These are phyloP conservation scores for Mimosa bimucronata DNA, from an alignment of 306 rosid genomes.

Conservation along the genomic window DNA sequence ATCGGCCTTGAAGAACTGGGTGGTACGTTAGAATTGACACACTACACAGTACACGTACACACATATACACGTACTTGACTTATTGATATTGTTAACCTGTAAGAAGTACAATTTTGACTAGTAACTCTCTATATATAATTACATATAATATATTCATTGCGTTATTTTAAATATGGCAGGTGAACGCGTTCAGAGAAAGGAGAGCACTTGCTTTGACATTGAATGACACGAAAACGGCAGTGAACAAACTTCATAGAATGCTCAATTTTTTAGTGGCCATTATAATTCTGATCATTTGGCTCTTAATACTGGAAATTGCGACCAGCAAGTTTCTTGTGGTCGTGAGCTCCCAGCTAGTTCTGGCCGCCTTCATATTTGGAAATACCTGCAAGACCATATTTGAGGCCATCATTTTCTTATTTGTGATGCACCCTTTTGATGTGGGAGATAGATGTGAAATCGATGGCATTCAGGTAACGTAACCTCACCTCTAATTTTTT, in stretches of 20 bases:
- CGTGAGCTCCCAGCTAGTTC: slow-evolving; percentile 80
- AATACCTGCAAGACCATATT: slow-evolving; percentile 90
- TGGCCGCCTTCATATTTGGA: slow-evolving; percentile 88
- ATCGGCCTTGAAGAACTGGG: slow-evolving; percentile 73
- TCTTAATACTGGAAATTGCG: slow-evolving; percentile 75
- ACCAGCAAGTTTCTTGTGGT: slow-evolving; percentile 69
- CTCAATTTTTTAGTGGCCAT: slow-evolving; percentile 69
- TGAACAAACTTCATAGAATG: slow-evolving; percentile 78
- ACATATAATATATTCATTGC: neutral
- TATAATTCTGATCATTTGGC: slow-evolving; percentile 63
- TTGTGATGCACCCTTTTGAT: slow-evolving; percentile 91
- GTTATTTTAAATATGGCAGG: slow-evolving; percentile 50
- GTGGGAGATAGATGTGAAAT: slow-evolving; percentile 98
- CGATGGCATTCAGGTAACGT: slow-evolving; percentile 75
- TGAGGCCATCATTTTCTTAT: slow-evolving; percentile 83
- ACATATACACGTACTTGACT: neutral
- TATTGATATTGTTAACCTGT: neutral
- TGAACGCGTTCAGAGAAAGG: slow-evolving; percentile 88
- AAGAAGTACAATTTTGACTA: neutral
- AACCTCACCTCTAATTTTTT: neutral
- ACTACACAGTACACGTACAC: neutral
- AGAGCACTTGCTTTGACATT: slow-evolving; percentile 92
- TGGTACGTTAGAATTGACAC: slow-evolving; percentile 49
- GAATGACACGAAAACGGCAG: slow-evolving; percentile 97
- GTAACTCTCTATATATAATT: neutral